Evolutionary conservation across 805 yeast species (phyloP).

Genomic region (Hanseniaspora thailandica): DNA sequence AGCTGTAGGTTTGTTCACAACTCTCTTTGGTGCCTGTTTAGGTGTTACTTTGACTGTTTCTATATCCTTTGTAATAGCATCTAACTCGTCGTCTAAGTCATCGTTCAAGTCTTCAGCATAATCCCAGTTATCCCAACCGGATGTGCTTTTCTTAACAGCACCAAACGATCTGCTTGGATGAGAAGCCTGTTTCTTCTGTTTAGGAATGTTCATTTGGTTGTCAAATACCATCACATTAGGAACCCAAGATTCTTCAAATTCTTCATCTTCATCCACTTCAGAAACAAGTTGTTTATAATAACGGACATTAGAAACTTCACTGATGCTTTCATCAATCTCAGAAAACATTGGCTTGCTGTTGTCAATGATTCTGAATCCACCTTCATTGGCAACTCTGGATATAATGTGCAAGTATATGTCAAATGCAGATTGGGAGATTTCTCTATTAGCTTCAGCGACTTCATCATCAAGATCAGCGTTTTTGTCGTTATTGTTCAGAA

Average conservation of each 20-base stretch:
- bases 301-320: not conserved
- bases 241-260: not conserved
- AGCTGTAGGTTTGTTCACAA: not conserved
- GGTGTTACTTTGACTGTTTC: not conserved
- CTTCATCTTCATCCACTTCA: not conserved
- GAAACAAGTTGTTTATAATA: not conserved
- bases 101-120: constrained; percentile 13
- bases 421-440: constrained; percentile 12
- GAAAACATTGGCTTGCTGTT: constrained; percentile 9
- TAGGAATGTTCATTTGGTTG: not conserved
- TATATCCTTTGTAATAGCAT: not conserved
- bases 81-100: constrained; percentile 12
- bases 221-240: constrained; percentile 6
- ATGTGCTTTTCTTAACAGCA: not conserved
- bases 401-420: constrained; percentile 13
- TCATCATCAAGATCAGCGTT: constrained; percentile 53
- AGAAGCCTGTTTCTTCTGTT: not conserved
- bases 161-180: not conserved
- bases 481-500: not conserved
- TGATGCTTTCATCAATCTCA: not conserved
- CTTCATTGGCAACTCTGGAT: constrained; percentile 11
- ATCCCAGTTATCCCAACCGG: constrained; percentile 14
- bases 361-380: constrained; percentile 1
- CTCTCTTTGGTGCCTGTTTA: not conserved
- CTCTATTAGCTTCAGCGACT: constrained; percentile 36